Evolutionary conservation across 352 stramenopile genomes (phyloP).

Genomic region (Plasmopara viticola): DNA sequence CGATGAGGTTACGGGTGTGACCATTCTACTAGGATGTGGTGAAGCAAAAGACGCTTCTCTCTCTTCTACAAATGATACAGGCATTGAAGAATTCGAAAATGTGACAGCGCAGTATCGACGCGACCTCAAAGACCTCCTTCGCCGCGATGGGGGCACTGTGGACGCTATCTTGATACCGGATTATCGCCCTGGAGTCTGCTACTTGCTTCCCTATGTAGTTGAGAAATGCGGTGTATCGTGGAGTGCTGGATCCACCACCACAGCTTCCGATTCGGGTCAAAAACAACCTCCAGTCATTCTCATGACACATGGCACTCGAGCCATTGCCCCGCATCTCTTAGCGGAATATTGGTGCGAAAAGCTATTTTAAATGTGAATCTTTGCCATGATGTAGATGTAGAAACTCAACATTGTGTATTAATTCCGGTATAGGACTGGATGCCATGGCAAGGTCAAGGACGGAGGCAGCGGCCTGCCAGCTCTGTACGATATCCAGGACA

Average conservation of each 20-base stretch:
- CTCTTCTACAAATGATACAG: constrained; percentile 36
- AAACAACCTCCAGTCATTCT: constrained; percentile 41
- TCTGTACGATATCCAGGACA: constrained; percentile 57
- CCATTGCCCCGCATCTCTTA: constrained; percentile 62
- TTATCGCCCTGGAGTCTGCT: constrained; percentile 59
- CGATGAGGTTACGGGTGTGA: constrained; percentile 41
- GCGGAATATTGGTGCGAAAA: constrained; percentile 59
- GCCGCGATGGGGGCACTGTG: constrained; percentile 35
- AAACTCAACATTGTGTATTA: constrained; percentile 3
- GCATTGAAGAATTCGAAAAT: constrained; percentile 24
- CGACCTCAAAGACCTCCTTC: constrained; percentile 50
- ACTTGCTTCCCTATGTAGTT: constrained; percentile 66
- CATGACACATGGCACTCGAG: constrained; percentile 73
- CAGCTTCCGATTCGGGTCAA: constrained; percentile 17
- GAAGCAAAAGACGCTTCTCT: constrained; percentile 26
- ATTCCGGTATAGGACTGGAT: constrained; percentile 27
- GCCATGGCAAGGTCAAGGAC: constrained; percentile 37
- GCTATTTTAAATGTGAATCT: background rate
- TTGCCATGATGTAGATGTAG: background rate
- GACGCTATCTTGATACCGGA: constrained; percentile 59
- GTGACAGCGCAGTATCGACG: constrained; percentile 39
- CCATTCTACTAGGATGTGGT: constrained; percentile 58
- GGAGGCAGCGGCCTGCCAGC: constrained; percentile 42
- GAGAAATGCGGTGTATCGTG: constrained; percentile 46
- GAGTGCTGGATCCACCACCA: constrained; percentile 1